Evolutionary conservation across 805 yeast genomes (phyloP).

Genomic region (Metschnikowia reukaufii): DNA sequence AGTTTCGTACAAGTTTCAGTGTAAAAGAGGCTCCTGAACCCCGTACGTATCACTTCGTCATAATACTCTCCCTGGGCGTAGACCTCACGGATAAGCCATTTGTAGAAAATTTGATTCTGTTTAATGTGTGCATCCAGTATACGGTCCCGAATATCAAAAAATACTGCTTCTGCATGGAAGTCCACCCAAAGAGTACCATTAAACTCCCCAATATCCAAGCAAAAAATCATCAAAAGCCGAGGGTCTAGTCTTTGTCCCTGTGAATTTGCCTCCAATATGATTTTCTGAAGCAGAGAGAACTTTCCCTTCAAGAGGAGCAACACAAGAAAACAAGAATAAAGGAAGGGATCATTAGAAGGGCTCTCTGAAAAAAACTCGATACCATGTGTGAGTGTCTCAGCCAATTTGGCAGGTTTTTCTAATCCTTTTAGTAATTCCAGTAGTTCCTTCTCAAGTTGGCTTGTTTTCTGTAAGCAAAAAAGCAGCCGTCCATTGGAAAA

Average conservation of each 20-base stretch:
- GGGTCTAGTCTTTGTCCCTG: conserved; percentile 4
- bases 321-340: neutral
- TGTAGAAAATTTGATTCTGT: neutral
- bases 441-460: neutral
- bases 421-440: neutral
- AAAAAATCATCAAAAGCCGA: conserved; percentile 13
- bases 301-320: conserved; percentile 10
- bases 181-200: conserved; percentile 8
- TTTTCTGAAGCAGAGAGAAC: neutral
- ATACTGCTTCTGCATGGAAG: conserved; percentile 2
- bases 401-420: neutral
- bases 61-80: neutral
- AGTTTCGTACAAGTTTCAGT: conserved; percentile 2
- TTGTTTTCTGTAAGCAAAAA: conserved; percentile 5
- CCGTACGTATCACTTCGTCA: neutral
- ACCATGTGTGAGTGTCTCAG: neutral
- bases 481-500: conserved; percentile 6
- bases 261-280: neutral
- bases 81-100: conserved; percentile 15
- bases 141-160: conserved; percentile 3
- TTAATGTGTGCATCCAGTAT: neutral
- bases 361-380: neutral
- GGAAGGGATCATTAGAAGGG: neutral
- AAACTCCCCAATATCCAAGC: neutral
- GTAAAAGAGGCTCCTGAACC: conserved; percentile 10